Evolutionary conservation across 164 flowering plant genomes (phyloP), one percentile per base, ranked within the genome.

Genomic region (Liriodendron chinense): DNA sequence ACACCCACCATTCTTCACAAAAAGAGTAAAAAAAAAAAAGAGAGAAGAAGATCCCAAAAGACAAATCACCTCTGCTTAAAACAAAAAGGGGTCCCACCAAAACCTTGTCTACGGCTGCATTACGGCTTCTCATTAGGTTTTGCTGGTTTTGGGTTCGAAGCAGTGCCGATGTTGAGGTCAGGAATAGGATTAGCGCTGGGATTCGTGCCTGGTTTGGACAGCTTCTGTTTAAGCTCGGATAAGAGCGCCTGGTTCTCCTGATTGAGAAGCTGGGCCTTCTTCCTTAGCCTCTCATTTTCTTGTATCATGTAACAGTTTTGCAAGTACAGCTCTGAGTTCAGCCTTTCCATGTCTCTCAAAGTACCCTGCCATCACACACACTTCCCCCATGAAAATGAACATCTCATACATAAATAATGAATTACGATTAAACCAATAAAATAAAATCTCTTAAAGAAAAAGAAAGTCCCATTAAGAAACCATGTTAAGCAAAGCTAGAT

Each of bases 251-350:
- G 84, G 67, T 91, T 86, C 83, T 88, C 92, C 77, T 84, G 80
- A 78, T 85, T 87, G 59, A 86, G 90, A 43, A 68, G 79, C 25
- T 86, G 83, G 25, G 89, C 91, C 74, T 85, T 85, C 85, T 79
- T 88, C 82, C 88, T 84, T 49, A 88, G 84, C 86, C 75, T 83
- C 74, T 89, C 87, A 76, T 90, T 88, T 78, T 87, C 90, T 67
- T 84, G 77, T 65, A 87, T 84, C 47, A 88, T 86, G 76, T 83
- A 78, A 49, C 82, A 87, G 86, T 86, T 89, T 79, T 89, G 84
- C 83, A 82, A 25, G 75, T 83, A 86, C 69, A 89, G 80, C 78
- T 88, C 76, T 56, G 87, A 78, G 79, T 90, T 90, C 62, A 82
- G 64, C 80, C 83, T 84, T 70, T 90, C 93, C 93, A 90, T 87